A percentile compares a stretch with the other conserved stretches of the same genome.
phyloP scores from a whole-genome alignment of 768 basidiomycete genomes.

The Hemileccinum rubropunctum region DNA sequence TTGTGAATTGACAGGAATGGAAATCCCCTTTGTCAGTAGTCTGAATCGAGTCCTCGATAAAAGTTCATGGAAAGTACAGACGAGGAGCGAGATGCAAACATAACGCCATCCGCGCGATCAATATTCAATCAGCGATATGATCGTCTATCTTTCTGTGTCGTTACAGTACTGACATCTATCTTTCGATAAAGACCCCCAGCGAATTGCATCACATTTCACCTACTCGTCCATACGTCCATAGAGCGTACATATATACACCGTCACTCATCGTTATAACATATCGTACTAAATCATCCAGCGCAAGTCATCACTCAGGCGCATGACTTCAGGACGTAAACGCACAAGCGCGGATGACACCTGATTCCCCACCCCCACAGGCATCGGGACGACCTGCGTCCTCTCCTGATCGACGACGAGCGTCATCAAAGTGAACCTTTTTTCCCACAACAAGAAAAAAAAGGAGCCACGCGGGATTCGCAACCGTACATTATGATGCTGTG shows the following conservation, averaged over 20 bases:
- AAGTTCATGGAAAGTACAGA: too few species aligned
- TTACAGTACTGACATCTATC: too few species aligned
- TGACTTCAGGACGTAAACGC: constrained; percentile 10
- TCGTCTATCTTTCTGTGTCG: too few species aligned
- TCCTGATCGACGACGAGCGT: constrained; percentile 13
- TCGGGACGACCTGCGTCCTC: constrained; percentile 22
- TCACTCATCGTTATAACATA: constrained; percentile 24
- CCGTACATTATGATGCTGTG: constrained; percentile 14
- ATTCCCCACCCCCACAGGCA: constrained; percentile 14
- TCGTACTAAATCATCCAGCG: constrained; percentile 12
- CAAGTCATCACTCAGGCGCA: constrained; percentile 2
- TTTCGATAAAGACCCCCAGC: too few species aligned
- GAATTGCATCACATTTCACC: constrained; percentile 4
- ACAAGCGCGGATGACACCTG: constrained; percentile 4
- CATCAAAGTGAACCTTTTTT: not conserved
- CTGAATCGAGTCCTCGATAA: too few species aligned
- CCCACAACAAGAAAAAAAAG: not conserved
- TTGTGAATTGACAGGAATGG: constrained; percentile 12
- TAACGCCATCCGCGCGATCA: constrained; percentile 6
- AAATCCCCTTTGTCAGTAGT: constrained; percentile 1
- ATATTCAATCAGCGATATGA: not conserved
- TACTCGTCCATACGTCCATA: constrained; percentile 10
- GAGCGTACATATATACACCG: not conserved
- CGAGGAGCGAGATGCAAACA: too few species aligned
- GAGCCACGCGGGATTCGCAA: not conserved